These are phyloP conservation scores for Pseudophaeomoniella oleicola DNA, from an alignment of 2,329 filamentous ascomycete species.

Conservation along the genomic window DNA sequence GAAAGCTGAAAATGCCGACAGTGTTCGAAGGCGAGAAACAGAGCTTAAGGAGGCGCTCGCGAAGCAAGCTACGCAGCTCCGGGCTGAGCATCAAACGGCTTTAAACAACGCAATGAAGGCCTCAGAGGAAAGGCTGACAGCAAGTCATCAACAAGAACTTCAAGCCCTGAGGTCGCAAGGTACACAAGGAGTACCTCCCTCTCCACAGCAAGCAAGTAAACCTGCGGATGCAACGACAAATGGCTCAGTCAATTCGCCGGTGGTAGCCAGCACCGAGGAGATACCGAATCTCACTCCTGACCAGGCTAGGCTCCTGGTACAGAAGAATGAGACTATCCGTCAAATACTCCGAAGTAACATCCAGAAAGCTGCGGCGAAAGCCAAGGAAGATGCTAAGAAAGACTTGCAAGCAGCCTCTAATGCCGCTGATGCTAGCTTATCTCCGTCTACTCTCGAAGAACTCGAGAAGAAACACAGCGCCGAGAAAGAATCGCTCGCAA, in stretches of 20 bases:
- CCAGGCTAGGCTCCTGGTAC: constrained; percentile 35
- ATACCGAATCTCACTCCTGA: constrained; percentile 30
- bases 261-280: constrained; percentile 18
- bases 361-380: constrained; percentile 27
- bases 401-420: constrained; percentile 12
- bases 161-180: constrained; percentile 18
- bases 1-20: constrained; percentile 30
- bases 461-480: constrained; percentile 14
- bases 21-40: constrained; percentile 32
- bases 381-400: constrained; percentile 20
- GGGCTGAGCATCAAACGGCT: constrained; percentile 20
- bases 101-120: constrained; percentile 29
- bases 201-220: constrained; percentile 4
- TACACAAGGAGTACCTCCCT: constrained; percentile 2
- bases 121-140: constrained; percentile 24
- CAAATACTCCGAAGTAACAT: constrained; percentile 44
- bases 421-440: constrained; percentile 1
- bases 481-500: constrained; percentile 20
- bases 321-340: constrained; percentile 33
- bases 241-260: constrained; percentile 10
- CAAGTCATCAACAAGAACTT: constrained; percentile 28
- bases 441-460: constrained; percentile 4
- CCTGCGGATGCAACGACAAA: constrained; percentile 12
- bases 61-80: constrained; percentile 48
- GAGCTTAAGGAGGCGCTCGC: constrained; percentile 55